These are phyloP conservation scores for Phytopythium delawarense DNA, from an alignment of 352 stramenopile species.

Conservation along the genomic window DNA sequence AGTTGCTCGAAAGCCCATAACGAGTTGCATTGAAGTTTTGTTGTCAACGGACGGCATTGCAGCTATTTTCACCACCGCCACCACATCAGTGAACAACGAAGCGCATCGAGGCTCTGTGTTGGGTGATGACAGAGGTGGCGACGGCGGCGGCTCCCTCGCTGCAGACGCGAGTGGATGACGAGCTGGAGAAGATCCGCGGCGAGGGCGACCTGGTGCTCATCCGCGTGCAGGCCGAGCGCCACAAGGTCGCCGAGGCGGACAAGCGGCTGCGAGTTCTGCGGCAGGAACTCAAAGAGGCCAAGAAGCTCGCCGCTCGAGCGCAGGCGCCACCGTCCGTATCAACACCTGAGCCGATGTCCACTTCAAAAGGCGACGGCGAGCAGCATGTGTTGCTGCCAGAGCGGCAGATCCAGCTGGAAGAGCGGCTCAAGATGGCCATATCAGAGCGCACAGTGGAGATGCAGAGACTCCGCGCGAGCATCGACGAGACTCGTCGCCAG, in stretches of 20 bases:
- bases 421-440: slow-evolving; percentile 46
- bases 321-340: background rate
- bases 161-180: slow-evolving; percentile 47
- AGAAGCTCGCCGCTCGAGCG: slow-evolving; percentile 37
- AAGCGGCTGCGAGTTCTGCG: slow-evolving; percentile 82
- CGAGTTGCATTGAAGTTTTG: background rate
- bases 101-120: background rate
- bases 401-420: slow-evolving; percentile 73
- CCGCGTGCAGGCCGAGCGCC: slow-evolving; percentile 81
- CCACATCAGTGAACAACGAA: background rate
- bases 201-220: slow-evolving; percentile 64
- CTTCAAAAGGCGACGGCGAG: background rate
- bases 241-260: slow-evolving; percentile 84
- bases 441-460: slow-evolving; percentile 50
- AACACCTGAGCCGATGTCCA: background rate
- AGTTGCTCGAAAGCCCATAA: background rate
- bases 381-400: slow-evolving; percentile 7
- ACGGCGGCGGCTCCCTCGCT: slow-evolving; percentile 6
- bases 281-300: slow-evolving; percentile 79
- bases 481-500: slow-evolving; percentile 39
- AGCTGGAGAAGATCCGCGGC: slow-evolving; percentile 86
- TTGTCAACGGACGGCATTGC: background rate
- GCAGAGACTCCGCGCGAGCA: slow-evolving; percentile 38
- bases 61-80: background rate
- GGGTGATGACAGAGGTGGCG: background rate